Percentiles rank a stretch among this genome's conserved stretches.
phyloP scores from a whole-genome alignment of 108 stramenopile genomes.

The Conticribra weissflogii region DNA sequence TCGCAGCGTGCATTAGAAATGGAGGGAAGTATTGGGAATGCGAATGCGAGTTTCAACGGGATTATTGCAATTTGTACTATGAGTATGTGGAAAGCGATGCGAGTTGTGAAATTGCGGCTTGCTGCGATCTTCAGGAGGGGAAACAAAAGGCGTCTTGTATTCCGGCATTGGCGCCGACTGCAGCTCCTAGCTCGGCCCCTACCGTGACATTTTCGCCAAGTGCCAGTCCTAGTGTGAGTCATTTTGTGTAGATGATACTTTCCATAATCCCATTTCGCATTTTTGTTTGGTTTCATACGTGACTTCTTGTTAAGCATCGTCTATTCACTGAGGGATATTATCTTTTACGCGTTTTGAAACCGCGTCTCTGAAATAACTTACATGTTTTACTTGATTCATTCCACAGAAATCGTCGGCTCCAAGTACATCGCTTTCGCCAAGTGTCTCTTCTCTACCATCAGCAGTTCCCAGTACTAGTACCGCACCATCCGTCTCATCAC shows the following conservation, averaged over 20 bases:
- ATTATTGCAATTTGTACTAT: slow-evolving; percentile 39
- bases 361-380: not conserved
- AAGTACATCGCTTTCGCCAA: not conserved
- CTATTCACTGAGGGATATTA: no score
- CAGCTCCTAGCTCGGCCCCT: not conserved
- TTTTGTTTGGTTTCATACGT: no score
- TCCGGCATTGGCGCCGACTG: slow-evolving; percentile 33
- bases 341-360: no score
- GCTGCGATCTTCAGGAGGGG: slow-evolving; percentile 21
- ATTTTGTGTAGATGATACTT: not conserved
- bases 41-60: slow-evolving; percentile 25
- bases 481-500: not conserved
- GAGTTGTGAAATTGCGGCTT: slow-evolving; percentile 31
- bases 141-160: slow-evolving; percentile 25
- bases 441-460: not conserved
- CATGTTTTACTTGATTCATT: not conserved
- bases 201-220: slow-evolving; percentile 15
- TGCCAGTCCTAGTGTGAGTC: not conserved
- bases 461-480: not conserved
- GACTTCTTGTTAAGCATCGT: no score
- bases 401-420: not conserved
- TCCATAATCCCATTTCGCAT: not conserved
- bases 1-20: slow-evolving; percentile 32
- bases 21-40: slow-evolving; percentile 22
- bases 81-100: slow-evolving; percentile 24